Percentiles rank a stretch among this genome's conserved stretches.
These are phyloP conservation scores for Rhinocladiella similis DNA, from an alignment of 2,329 filamentous ascomycete species.

Conservation along the genomic window DNA sequence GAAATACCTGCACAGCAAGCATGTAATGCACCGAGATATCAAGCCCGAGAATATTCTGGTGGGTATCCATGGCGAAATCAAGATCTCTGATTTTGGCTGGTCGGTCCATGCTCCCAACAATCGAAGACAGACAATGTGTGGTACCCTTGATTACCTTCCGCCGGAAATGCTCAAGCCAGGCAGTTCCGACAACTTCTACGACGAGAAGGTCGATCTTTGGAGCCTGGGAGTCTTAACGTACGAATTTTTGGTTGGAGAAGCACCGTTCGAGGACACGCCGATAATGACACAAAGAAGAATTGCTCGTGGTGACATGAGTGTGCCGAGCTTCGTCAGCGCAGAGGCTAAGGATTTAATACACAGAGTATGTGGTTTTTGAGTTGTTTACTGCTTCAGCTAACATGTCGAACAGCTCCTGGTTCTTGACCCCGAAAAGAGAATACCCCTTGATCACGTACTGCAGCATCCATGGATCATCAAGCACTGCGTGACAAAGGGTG, in stretches of 20 bases:
- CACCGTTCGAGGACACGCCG: slow-evolving; percentile 93
- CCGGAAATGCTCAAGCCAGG: slow-evolving; percentile 94
- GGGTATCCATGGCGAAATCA: slow-evolving; percentile 95
- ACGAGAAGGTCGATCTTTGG: slow-evolving; percentile 95
- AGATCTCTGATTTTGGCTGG: slow-evolving; percentile 98
- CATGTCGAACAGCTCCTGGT: slow-evolving; percentile 67
- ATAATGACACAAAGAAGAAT: slow-evolving; percentile 94
- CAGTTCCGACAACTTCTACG: slow-evolving; percentile 81
- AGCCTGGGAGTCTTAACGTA: slow-evolving; percentile 92
- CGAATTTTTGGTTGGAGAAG: slow-evolving; percentile 93
- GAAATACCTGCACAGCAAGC: slow-evolving; percentile 91
- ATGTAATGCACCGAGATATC: slow-evolving; percentile 96
- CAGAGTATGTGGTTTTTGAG: slow-evolving; percentile 57
- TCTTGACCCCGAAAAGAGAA: slow-evolving; percentile 88
- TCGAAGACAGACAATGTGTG: slow-evolving; percentile 90
- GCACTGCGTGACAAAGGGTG: slow-evolving; percentile 60
- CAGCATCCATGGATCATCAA: slow-evolving; percentile 95
- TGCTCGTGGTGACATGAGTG: slow-evolving; percentile 83
- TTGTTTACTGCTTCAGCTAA: neutral
- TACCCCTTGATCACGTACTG: slow-evolving; percentile 85
- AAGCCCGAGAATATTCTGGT: slow-evolving; percentile 97
- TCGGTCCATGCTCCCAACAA: slow-evolving; percentile 96
- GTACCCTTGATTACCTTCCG: slow-evolving; percentile 93
- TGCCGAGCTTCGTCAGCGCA: slow-evolving; percentile 84
- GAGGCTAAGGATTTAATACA: slow-evolving; percentile 94